These are phyloP conservation scores for Piper longum DNA, from an alignment of 164 flowering plant species.

Conservation along the genomic window DNA sequence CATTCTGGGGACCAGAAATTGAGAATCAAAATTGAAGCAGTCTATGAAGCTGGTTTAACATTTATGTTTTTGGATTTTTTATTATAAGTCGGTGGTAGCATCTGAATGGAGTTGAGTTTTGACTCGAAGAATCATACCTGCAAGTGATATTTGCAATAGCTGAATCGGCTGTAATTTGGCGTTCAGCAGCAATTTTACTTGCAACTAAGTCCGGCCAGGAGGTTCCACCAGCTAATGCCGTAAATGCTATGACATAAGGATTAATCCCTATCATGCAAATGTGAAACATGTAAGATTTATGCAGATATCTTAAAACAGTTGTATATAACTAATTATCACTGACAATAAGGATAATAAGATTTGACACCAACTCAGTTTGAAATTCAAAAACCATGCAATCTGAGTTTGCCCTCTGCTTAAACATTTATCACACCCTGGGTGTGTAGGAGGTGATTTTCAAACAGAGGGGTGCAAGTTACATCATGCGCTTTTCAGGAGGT, in stretches of 20 bases:
- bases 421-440: too few relatives aligned
- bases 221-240: slow-evolving; percentile 81
- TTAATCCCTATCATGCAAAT: slow-evolving; percentile 51
- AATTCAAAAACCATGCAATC: too few relatives aligned
- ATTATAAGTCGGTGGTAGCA: too few relatives aligned
- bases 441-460: too few relatives aligned
- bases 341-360: background rate
- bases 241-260: slow-evolving; percentile 83
- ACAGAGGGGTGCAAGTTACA: too few relatives aligned
- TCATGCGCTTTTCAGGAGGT: too few relatives aligned
- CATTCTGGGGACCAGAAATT: background rate
- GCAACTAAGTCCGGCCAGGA: slow-evolving; percentile 99
- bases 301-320: too few relatives aligned
- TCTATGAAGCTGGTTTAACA: too few relatives aligned
- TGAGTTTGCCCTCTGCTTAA: too few relatives aligned
- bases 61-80: too few relatives aligned
- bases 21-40: too few relatives aligned
- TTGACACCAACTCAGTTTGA: too few relatives aligned
- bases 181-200: slow-evolving; percentile 95
- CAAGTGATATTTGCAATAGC: slow-evolving; percentile 96
- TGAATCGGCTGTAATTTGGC: slow-evolving; percentile 87
- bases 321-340: background rate
- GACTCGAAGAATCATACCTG: slow-evolving; percentile 39
- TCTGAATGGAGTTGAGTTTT: background rate
- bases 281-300: background rate